Evolutionary conservation across 176 grass and related monocot species (phyloP), one percentile per base, ranked within the genome.

Genomic region (Eragrostis nindensis): DNA sequence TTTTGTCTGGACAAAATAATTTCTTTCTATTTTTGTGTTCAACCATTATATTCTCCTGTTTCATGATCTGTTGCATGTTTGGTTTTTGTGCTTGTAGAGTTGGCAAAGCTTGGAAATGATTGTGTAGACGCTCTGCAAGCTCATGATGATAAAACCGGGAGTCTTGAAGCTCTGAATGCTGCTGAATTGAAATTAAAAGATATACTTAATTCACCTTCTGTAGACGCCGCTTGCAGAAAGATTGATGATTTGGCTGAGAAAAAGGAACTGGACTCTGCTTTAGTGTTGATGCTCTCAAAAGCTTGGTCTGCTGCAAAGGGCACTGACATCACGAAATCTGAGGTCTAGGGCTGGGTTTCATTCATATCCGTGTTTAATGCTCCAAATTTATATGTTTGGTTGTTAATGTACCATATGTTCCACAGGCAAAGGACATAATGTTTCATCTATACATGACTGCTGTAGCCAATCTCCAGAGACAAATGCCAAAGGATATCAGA

Each of bases 241-340:
- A 98, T 93, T 57, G 95, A 98, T 75, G 71, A 93, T 69, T 89
- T 98, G 63, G 92, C 95, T 53, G 85, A 83, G 83, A 98, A 91
- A 79, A 98, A 98, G 61, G 88, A 93, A 87, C 75, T 98, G 9
- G 84, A 95, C 24, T 95, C 92, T 72, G 88, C 88, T 2, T 70
- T 94, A 64, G 87, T 87, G 52, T 70, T 90, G 80, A 92, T 94
- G 87, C 85, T 88, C 78, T 90, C 89, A 15, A 98, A 91, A 87
- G 92, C 92, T 44, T 98, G 95, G 90, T 94, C 95, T 70, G 87
- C 90, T 76, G 92, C 92, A 69, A 94, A 94, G 85, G 95, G 91
- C 55, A 90, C 87, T 17, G 89, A 91, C 77, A 82, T 97, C 46
- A 84, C 83, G 29, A 94, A 97, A 86, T 91, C 91, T 9, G 92